phyloP scores from a whole-genome alignment of 2,329 filamentous ascomycete species.

The Grosmannia serpens region DNA sequence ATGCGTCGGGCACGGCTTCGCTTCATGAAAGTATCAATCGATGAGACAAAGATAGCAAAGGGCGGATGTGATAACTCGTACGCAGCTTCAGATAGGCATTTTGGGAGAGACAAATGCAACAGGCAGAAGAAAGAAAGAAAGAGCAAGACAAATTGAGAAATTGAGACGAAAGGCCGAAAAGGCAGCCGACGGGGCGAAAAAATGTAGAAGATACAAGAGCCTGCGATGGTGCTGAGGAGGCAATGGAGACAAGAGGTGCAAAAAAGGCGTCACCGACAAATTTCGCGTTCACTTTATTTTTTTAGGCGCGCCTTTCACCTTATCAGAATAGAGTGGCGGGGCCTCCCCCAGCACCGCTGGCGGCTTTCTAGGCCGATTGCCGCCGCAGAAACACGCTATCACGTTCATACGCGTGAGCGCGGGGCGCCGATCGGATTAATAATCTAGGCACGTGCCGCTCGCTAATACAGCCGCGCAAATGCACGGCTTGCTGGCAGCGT shows the following conservation, averaged over 20 bases:
- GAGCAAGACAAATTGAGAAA: not conserved
- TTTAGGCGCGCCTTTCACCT: not conserved
- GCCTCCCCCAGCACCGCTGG: not conserved
- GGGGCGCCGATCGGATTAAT: not conserved
- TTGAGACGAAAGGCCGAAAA: not conserved
- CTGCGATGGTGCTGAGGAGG: not conserved
- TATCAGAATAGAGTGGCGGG: not conserved
- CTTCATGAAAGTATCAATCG: not conserved
- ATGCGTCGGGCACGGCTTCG: not conserved
- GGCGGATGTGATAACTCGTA: too few relatives aligned
- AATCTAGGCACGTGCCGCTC: too few relatives aligned
- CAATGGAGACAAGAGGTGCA: not conserved
- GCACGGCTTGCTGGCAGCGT: too few relatives aligned
- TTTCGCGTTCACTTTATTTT: not conserved
- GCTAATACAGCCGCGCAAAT: too few relatives aligned
- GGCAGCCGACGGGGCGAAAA: not conserved
- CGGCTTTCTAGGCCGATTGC: not conserved
- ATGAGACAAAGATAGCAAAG: not conserved
- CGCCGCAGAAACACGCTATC: slow-evolving; percentile 12
- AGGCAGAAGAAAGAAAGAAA: not conserved
- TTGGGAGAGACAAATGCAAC: not conserved
- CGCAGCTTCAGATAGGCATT: not conserved
- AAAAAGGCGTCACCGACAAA: not conserved
- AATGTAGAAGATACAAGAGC: not conserved
- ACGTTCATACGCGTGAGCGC: slow-evolving; percentile 10